Conservation (phyloP, 352 stramenopile species). For the Globisporangium nodosum region DNA sequence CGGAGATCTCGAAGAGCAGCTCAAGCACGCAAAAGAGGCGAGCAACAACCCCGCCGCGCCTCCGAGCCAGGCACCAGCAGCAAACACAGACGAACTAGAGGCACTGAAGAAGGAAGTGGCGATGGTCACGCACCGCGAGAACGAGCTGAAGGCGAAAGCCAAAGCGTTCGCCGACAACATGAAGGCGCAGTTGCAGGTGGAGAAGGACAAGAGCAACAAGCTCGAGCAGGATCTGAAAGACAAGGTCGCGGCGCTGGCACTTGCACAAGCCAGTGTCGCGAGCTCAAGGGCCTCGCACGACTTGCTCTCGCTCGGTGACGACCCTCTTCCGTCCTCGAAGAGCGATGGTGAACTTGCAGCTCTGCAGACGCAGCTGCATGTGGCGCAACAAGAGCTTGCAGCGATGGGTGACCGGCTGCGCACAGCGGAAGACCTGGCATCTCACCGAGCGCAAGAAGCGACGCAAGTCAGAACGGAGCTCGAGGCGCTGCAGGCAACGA, state of each 20-base stretch:
- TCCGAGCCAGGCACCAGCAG: not conserved
- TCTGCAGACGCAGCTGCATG: constrained; percentile 30
- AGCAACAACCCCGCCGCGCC: constrained; percentile 1
- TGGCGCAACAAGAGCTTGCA: constrained; percentile 25
- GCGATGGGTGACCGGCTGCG: constrained; percentile 28
- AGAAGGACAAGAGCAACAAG: constrained; percentile 46
- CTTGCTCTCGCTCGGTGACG: constrained; percentile 9
- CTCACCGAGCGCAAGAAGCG: constrained; percentile 24
- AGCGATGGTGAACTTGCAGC: constrained; percentile 30
- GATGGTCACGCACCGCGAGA: constrained; percentile 36
- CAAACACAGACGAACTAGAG: constrained; percentile 21
- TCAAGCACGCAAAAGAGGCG: constrained; percentile 22
- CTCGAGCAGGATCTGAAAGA: constrained; percentile 52
- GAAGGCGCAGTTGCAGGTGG: constrained; percentile 50
- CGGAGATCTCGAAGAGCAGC: constrained; percentile 40
- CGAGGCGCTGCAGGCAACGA: constrained; percentile 26
- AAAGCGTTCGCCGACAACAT: constrained; percentile 69
- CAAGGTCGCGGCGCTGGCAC: constrained; percentile 26
- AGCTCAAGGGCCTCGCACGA: constrained; percentile 10
- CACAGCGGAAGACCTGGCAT: constrained; percentile 22
- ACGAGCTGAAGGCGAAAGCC: constrained; percentile 59
- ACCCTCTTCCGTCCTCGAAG: constrained; percentile 12
- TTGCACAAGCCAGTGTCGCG: constrained; percentile 15
- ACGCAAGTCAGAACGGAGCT: constrained; percentile 22
- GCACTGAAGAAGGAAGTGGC: constrained; percentile 41